Evolutionary conservation across 768 basidiomycete species (phyloP).

Genomic region (Ramaria sp.): DNA sequence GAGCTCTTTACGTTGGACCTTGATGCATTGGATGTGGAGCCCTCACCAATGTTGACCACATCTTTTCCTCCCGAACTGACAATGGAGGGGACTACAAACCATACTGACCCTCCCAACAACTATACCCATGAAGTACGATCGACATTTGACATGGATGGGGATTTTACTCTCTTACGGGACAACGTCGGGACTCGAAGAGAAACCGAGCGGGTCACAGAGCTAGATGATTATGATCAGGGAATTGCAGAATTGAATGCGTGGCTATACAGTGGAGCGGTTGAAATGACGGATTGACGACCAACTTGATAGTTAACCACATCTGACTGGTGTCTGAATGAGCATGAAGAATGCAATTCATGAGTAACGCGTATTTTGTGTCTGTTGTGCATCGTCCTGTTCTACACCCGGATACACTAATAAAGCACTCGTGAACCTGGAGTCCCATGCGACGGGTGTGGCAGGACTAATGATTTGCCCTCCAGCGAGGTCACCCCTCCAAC

Average conservation of each 20-base stretch:
- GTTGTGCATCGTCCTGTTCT: slow-evolving; percentile 3
- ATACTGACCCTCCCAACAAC: not conserved
- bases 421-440: slow-evolving; percentile 51
- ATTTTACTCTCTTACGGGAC: not conserved
- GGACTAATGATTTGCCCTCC: slow-evolving; percentile 75
- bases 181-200: not conserved
- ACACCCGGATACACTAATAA: slow-evolving; percentile 43
- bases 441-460: slow-evolving; percentile 59
- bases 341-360: not conserved
- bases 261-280: slow-evolving; percentile 54
- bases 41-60: not conserved
- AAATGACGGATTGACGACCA: slow-evolving; percentile 25
- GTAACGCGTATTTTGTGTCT: not conserved
- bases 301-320: not conserved
- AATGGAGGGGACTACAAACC: not conserved
- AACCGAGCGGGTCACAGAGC: not conserved
- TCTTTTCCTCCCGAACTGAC: not conserved
- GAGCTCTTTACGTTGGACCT: not conserved
- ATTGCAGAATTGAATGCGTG: slow-evolving; percentile 60
- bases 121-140: too few relatives aligned
- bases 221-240: slow-evolving; percentile 26
- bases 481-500: slow-evolving; percentile 69
- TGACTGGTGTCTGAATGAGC: not conserved
- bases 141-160: not conserved
- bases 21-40: not conserved